These are phyloP conservation scores for Sungouiozyma ichnusensis DNA, from an alignment of 805 yeast genomes.

Conservation along the genomic window DNA sequence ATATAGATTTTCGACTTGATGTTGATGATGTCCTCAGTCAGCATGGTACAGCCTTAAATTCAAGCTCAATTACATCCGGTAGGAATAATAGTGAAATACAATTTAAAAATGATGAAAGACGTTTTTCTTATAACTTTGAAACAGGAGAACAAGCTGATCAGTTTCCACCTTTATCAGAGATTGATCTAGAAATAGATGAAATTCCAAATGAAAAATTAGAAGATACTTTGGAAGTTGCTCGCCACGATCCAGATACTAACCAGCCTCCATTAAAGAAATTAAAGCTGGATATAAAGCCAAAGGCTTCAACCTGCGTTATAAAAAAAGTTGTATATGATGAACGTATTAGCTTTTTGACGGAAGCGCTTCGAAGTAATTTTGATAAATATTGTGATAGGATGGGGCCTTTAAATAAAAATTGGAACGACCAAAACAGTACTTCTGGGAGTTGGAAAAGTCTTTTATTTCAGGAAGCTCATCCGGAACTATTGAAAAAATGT, in stretches of 20 bases:
- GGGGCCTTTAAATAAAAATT: constrained; percentile 8
- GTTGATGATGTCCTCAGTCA: constrained; percentile 22
- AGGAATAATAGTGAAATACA: background rate
- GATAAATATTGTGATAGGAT: constrained; percentile 15
- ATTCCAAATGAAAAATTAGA: background rate
- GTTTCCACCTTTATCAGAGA: constrained; percentile 1
- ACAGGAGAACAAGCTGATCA: background rate
- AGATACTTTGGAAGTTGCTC: background rate
- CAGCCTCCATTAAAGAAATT: background rate
- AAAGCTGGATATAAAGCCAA: background rate
- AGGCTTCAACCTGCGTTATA: no score
- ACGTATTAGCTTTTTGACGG: constrained; percentile 19
- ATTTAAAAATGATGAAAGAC: background rate
- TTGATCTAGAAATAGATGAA: constrained; percentile 8
- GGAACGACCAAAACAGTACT: background rate
- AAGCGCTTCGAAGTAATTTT: constrained; percentile 15
- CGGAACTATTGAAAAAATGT: constrained; percentile 8
- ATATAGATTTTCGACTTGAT: constrained; percentile 22
- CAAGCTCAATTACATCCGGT: constrained; percentile 5
- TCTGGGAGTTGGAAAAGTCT: constrained; percentile 4
- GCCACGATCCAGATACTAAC: background rate
- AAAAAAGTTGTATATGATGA: constrained; percentile 11
- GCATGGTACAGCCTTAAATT: constrained; percentile 13
- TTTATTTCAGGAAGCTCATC: constrained; percentile 4
- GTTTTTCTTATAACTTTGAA: background rate